Evolutionary conservation across 306 rosid species (phyloP), one percentile per base, ranked within the genome.

Genomic region (Rubus idaeus): DNA sequence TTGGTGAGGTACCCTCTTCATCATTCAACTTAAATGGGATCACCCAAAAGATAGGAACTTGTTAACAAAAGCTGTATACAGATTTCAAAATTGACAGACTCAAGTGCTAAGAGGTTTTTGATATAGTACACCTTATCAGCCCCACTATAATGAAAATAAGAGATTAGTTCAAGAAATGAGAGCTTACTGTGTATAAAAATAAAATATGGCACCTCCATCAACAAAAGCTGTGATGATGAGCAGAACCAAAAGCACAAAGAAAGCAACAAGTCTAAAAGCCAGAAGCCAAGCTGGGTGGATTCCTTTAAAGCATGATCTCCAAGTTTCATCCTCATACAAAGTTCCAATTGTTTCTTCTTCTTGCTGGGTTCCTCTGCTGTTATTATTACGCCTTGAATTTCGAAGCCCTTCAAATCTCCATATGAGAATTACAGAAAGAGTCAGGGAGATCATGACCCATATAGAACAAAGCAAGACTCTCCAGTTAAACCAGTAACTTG

Each of bases 281-380:
- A 96, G 83, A 4, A 96, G 77, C 99, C 98, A 96, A 40, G 89
- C 93, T 17, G 99, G 99, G 78, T 92, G 99, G 57, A 96, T 86
- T 61, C 90, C 95, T 78, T 88, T 92, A 13, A 96, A 79, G 68
- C 99, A 92, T 52, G 99, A 94, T 81, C 85, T 87, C 99, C 98
- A 96, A n/a, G 92, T 89, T 73, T 96, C 98, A 83, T 92, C 98
- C 30, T 91, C 98, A 68, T 86, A 92, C 86, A 96, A 77, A 84
- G 75, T 65, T 40, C 87, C 84, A 37, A 87, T 53, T 12, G 65
- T 49, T 83, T 88, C 85, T 77, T 82, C 56, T 83, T 90, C 85
- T 75, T 82, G 73, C 71, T 76, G 82, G 61, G 51, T 79, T 80
- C 82, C 93, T 68, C 77, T 76, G 79, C 66, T 53, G 26, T 64